Evolutionary conservation across 768 basidiomycete genomes (phyloP).

Genomic region (Lactifluus rugatus): DNA sequence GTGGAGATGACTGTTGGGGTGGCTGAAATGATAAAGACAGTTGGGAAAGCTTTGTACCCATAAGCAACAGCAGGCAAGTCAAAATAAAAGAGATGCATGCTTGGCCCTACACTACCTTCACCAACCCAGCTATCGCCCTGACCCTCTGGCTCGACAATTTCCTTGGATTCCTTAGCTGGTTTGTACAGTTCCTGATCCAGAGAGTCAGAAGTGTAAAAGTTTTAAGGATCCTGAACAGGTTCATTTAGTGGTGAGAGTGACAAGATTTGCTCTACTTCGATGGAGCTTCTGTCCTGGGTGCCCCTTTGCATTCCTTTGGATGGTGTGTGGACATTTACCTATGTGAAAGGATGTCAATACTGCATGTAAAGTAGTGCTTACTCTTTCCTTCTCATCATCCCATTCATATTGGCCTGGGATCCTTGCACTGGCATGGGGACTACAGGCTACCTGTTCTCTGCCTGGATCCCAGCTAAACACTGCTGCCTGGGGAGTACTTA

Average conservation of each 20-base stretch:
- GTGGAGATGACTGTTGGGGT: not conserved
- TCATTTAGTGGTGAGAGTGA: too few relatives aligned
- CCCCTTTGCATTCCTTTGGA: not conserved
- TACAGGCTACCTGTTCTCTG: not conserved
- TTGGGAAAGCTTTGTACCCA: too few relatives aligned
- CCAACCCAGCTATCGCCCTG: not conserved
- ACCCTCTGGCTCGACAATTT: not conserved
- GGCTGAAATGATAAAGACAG: not conserved
- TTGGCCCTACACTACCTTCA: not conserved
- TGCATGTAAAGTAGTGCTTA: not conserved
- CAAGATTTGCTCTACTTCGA: not conserved
- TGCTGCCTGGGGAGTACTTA: too few relatives aligned
- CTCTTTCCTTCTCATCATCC: not conserved
- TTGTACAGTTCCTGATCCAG: not conserved
- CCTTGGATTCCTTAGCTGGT: not conserved
- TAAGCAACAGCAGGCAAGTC: not conserved
- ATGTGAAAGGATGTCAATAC: not conserved
- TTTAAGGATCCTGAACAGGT: too few relatives aligned
- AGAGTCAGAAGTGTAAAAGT: too few relatives aligned
- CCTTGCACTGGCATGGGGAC: not conserved
- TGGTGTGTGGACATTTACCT: not conserved
- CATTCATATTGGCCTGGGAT: not conserved
- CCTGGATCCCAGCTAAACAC: too few relatives aligned
- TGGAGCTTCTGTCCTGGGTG: not conserved
- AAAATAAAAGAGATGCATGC: not conserved